phyloP scores from a whole-genome alignment of 1,139 yeast species.

The Kodamaea sp. region DNA sequence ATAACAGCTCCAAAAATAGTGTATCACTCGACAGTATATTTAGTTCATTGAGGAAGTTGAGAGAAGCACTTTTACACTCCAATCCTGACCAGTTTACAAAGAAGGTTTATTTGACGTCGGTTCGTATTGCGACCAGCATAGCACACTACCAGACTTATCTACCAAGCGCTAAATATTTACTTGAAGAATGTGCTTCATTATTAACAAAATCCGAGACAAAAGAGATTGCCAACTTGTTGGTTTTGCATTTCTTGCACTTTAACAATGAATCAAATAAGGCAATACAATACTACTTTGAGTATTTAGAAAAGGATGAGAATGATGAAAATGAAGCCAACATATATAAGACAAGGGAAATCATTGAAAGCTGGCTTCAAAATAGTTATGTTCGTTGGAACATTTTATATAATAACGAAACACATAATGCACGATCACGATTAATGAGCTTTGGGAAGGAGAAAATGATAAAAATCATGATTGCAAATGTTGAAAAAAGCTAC shows the following conservation, averaged over 20 bases:
- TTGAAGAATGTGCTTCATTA: slow-evolving; percentile 17
- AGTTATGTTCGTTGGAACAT: slow-evolving; percentile 45
- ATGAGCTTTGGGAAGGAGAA: slow-evolving; percentile 41
- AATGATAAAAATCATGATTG: slow-evolving; percentile 30
- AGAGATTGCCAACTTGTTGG: slow-evolving; percentile 40
- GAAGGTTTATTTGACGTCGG: slow-evolving; percentile 49
- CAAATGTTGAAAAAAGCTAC: slow-evolving; percentile 33
- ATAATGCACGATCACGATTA: slow-evolving; percentile 26
- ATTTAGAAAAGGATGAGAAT: slow-evolving; percentile 19
- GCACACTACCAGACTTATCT: slow-evolving; percentile 57
- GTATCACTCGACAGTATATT: slow-evolving; percentile 24
- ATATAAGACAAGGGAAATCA: slow-evolving; percentile 17
- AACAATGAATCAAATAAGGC: slow-evolving; percentile 36
- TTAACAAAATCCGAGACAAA: slow-evolving; percentile 29
- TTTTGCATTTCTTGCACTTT: slow-evolving; percentile 49
- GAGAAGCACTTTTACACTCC: slow-evolving; percentile 50
- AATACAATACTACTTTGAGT: slow-evolving; percentile 26
- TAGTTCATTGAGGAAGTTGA: slow-evolving; percentile 38
- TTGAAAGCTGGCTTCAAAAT: slow-evolving; percentile 33
- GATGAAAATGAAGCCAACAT: slow-evolving; percentile 4
- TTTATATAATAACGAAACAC: slow-evolving; percentile 29
- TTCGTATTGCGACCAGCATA: slow-evolving; percentile 42
- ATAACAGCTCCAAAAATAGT: neutral
- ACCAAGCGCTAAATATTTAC: slow-evolving; percentile 47
- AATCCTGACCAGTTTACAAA: slow-evolving; percentile 39